Evolutionary conservation across 768 basidiomycete species (phyloP).

Genomic region (Tulasnella sp.): DNA sequence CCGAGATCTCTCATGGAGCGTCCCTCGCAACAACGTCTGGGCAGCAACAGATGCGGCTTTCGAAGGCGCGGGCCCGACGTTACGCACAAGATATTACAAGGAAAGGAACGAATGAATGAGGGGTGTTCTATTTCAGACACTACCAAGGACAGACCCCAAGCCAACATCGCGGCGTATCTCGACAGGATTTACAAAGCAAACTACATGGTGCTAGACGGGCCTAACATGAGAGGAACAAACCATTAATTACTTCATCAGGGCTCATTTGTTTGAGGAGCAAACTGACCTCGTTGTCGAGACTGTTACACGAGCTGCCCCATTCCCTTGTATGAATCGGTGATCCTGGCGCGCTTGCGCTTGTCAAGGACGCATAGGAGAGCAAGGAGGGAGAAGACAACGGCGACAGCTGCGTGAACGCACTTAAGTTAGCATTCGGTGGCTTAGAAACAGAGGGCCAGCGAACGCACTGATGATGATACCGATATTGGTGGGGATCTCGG

Average conservation of each 20-base stretch:
- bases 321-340: constrained; percentile 11
- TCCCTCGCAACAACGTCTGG: not conserved
- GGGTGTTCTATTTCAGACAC: constrained; percentile 1
- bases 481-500: constrained; percentile 1
- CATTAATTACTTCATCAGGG: not conserved
- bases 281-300: not conserved
- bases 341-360: constrained; percentile 6
- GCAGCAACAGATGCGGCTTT: not conserved
- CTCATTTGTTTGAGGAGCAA: not conserved
- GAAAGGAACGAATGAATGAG: not conserved
- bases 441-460: not conserved
- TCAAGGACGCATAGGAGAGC: not conserved
- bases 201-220: not conserved
- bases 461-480: constrained; percentile 1
- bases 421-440: not conserved
- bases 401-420: not conserved
- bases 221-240: not conserved
- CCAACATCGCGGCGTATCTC: not conserved
- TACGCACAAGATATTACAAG: not conserved
- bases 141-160: constrained; percentile 4
- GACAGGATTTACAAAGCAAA: not conserved
- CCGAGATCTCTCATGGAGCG: not conserved
- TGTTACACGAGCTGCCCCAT: not conserved
- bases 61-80: not conserved
- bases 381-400: not conserved